Evolutionary conservation across 2,329 filamentous ascomycete genomes (phyloP).

Genomic region (Phoma herbarum): DNA sequence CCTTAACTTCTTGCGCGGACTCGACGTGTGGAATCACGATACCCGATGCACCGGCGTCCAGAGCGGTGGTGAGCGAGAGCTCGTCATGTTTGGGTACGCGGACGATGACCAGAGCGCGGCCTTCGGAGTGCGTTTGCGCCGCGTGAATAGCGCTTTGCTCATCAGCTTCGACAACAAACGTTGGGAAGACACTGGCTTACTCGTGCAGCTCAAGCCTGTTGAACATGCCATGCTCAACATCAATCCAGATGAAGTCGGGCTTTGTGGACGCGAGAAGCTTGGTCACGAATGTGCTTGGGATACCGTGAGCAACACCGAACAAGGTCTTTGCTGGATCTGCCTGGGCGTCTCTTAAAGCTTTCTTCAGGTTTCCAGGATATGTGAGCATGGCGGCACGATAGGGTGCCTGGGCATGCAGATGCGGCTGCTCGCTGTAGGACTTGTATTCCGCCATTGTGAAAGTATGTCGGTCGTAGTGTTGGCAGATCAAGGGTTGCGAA

Average conservation of each 20-base stretch:
- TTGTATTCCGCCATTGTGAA: constrained; percentile 29
- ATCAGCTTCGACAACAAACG: constrained; percentile 1
- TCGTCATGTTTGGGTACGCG: constrained; percentile 39
- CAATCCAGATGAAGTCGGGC: constrained; percentile 41
- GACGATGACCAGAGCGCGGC: constrained; percentile 34
- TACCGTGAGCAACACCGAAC: constrained; percentile 39
- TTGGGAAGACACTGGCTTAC: constrained; percentile 19
- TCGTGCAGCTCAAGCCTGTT: constrained; percentile 37
- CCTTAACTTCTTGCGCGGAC: constrained; percentile 35
- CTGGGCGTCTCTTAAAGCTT: constrained; percentile 35
- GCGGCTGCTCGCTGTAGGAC: constrained; percentile 36
- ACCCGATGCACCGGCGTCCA: constrained; percentile 37
- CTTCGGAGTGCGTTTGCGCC: constrained; percentile 39
- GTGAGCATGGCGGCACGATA: constrained; percentile 37
- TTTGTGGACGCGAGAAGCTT: constrained; percentile 40
- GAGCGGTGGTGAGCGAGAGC: constrained; percentile 33
- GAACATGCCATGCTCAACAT: constrained; percentile 43
- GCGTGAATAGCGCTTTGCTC: constrained; percentile 34
- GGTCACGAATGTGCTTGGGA: constrained; percentile 38
- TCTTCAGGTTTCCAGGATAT: constrained; percentile 32
- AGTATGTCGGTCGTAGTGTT: not conserved
- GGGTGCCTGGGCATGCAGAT: constrained; percentile 33
- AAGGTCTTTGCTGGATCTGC: constrained; percentile 36
- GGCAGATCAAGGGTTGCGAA: too few species aligned
- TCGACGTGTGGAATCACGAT: constrained; percentile 38